A percentile compares a stretch with the other conserved stretches of the same genome.
These are phyloP conservation scores for Porcisia hertigi DNA, from an alignment of 208 protist genomes.

Conservation along the genomic window DNA sequence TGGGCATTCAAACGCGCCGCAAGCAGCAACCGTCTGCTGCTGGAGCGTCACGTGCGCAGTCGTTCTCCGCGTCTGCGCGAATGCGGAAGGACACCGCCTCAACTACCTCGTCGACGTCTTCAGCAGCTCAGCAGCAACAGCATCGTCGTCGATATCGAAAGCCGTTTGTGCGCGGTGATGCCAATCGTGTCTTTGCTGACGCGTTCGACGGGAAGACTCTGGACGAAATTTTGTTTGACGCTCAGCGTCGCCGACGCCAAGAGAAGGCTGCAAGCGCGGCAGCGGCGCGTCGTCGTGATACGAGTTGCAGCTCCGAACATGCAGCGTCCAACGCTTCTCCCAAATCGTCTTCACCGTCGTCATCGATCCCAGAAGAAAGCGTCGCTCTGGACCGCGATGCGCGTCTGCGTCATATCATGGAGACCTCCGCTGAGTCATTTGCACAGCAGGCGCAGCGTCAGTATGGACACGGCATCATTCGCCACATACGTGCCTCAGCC, in stretches of 20 bases:
- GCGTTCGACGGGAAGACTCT: slow-evolving; percentile 85
- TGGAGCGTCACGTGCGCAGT: neutral
- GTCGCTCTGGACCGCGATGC: slow-evolving; percentile 45
- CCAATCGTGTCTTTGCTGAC: slow-evolving; percentile 79
- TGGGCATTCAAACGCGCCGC: slow-evolving; percentile 48
- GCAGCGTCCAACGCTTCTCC: neutral
- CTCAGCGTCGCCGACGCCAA: slow-evolving; percentile 51
- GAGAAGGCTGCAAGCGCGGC: neutral
- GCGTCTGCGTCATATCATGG: slow-evolving; percentile 59
- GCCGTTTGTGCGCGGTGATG: slow-evolving; percentile 79
- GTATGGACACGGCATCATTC: slow-evolving; percentile 63
- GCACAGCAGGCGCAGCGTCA: slow-evolving; percentile 43
- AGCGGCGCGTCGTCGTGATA: neutral
- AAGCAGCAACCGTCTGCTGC: slow-evolving; percentile 20
- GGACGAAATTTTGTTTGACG: slow-evolving; percentile 83
- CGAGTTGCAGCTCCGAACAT: neutral
- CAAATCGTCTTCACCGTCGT: slow-evolving; percentile 3
- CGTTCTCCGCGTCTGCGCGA: neutral
- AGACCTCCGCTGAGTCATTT: slow-evolving; percentile 58
- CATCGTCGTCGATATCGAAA: slow-evolving; percentile 26
- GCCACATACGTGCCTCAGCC: slow-evolving; percentile 31
- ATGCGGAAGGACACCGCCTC: slow-evolving; percentile 8
- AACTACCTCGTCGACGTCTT: neutral
- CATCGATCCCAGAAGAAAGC: neutral
- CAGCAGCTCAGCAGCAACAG: neutral